A percentile compares a stretch with the other conserved stretches of the same genome.
phyloP scores from a whole-genome alignment of 352 stramenopile genomes.

The Globisporangium middletonii region DNA sequence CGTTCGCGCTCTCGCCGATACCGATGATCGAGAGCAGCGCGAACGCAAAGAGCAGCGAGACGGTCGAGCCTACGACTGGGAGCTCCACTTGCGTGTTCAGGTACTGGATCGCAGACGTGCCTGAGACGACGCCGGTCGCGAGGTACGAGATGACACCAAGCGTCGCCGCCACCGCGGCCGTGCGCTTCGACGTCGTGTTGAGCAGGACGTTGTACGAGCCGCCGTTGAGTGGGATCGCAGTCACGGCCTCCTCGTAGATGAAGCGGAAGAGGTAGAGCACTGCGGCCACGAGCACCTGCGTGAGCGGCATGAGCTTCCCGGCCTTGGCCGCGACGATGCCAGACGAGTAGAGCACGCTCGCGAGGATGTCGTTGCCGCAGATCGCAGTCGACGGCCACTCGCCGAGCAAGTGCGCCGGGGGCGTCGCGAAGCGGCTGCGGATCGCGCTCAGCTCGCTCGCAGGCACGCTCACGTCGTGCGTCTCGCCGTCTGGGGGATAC shows the following conservation, averaged over 20 bases:
- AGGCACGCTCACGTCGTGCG: constrained; percentile 27
- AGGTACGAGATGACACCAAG: constrained; percentile 88
- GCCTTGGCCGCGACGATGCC: constrained; percentile 29
- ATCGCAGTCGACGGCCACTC: constrained; percentile 82
- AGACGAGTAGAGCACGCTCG: constrained; percentile 71
- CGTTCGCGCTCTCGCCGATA: constrained; percentile 69
- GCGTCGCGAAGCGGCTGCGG: constrained; percentile 15
- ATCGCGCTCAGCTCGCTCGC: constrained; percentile 28
- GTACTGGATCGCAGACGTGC: constrained; percentile 69
- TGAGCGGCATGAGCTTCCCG: constrained; percentile 75
- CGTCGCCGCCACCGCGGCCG: constrained; percentile 43
- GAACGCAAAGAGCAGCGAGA: constrained; percentile 66
- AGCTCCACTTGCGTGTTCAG: constrained; percentile 63
- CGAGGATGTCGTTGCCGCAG: constrained; percentile 88
- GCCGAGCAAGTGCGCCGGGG: constrained; percentile 1
- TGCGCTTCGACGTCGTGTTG: too few relatives aligned
- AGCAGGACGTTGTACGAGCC: too few relatives aligned
- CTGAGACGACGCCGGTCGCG: constrained; percentile 69
- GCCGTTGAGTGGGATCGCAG: too few relatives aligned
- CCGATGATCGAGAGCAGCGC: constrained; percentile 62
- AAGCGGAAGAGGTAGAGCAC: constrained; percentile 58
- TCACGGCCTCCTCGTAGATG: constrained; percentile 31
- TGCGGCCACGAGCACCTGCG: constrained; percentile 60
- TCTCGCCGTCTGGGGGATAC: constrained; percentile 27
- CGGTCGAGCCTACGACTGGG: constrained; percentile 26